Conservation (phyloP, 202 grass and related monocot genomes). For the Zizania palustris region DNA sequence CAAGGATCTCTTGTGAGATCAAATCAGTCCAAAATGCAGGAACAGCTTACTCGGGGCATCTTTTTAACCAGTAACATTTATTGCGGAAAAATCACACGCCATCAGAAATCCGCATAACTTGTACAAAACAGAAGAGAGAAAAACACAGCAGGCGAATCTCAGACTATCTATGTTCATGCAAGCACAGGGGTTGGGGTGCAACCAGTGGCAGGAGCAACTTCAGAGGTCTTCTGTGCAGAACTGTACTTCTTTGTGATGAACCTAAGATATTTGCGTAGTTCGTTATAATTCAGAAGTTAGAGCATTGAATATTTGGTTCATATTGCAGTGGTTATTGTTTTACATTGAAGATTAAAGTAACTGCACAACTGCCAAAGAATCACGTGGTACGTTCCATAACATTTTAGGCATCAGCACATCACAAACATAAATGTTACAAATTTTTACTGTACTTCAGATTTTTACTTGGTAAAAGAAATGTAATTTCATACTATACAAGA, state of each 20-base stretch:
- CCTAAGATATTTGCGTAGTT: constrained; percentile 51
- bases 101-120: constrained; percentile 22
- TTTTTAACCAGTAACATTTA: constrained; percentile 41
- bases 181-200: constrained; percentile 58
- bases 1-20: constrained; percentile 44
- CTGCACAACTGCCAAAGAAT: neutral
- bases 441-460: neutral
- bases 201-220: constrained; percentile 62
- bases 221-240: constrained; percentile 59
- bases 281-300: constrained; percentile 23
- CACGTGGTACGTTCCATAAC: neutral
- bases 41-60: constrained; percentile 20
- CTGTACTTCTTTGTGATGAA: constrained; percentile 92
- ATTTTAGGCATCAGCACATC: neutral
- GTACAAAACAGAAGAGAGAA: constrained; percentile 15
- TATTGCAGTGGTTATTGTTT: neutral
- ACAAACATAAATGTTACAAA: neutral
- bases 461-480: constrained; percentile 14
- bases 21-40: constrained; percentile 35
- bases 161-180: constrained; percentile 38
- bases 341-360: constrained; percentile 20
- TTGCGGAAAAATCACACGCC: constrained; percentile 19
- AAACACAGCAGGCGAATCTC: neutral
- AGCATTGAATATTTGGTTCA: neutral
- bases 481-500: constrained; percentile 3